phyloP scores from a whole-genome alignment of 139 green algal genomes.

The Ulvella scutata region DNA sequence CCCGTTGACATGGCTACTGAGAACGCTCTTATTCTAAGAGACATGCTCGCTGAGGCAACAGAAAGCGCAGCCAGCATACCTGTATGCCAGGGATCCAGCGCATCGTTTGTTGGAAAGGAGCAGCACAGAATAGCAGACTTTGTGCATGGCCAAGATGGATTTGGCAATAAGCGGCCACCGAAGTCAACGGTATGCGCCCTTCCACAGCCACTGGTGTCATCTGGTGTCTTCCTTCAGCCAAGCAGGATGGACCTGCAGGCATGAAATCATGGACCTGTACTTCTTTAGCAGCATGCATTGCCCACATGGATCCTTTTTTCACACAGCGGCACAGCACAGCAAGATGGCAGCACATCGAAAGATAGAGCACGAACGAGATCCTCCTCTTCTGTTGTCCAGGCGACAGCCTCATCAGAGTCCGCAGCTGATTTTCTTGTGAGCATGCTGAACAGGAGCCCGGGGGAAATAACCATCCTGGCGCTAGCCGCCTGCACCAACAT shows the following conservation, averaged over 20 bases:
- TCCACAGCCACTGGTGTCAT: no score
- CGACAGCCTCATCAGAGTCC: background rate
- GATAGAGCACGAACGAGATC: background rate
- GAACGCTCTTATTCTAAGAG: slow-evolving; percentile 41
- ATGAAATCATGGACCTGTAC: no score
- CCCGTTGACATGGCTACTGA: slow-evolving; percentile 44
- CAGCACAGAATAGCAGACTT: slow-evolving; percentile 70
- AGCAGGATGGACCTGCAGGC: no score
- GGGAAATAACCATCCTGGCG: slow-evolving; percentile 53
- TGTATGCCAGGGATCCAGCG: slow-evolving; percentile 31
- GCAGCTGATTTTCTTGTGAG: slow-evolving; percentile 67
- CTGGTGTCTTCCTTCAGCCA: no score
- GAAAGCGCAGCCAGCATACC: slow-evolving; percentile 11
- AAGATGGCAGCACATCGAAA: background rate
- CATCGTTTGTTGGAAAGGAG: slow-evolving; percentile 25
- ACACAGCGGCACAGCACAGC: background rate
- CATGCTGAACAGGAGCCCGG: slow-evolving; percentile 22
- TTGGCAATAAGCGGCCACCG: slow-evolving; percentile 55
- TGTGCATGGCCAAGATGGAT: slow-evolving; percentile 74
- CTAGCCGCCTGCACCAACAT: slow-evolving; percentile 77
- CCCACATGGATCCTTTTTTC: no score
- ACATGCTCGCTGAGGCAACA: background rate
- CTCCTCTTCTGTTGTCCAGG: background rate
- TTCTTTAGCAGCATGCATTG: no score
- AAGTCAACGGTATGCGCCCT: slow-evolving; percentile 9